Evolutionary conservation across 2,329 filamentous ascomycete genomes (phyloP).

Genomic region (Fusarium illudens): DNA sequence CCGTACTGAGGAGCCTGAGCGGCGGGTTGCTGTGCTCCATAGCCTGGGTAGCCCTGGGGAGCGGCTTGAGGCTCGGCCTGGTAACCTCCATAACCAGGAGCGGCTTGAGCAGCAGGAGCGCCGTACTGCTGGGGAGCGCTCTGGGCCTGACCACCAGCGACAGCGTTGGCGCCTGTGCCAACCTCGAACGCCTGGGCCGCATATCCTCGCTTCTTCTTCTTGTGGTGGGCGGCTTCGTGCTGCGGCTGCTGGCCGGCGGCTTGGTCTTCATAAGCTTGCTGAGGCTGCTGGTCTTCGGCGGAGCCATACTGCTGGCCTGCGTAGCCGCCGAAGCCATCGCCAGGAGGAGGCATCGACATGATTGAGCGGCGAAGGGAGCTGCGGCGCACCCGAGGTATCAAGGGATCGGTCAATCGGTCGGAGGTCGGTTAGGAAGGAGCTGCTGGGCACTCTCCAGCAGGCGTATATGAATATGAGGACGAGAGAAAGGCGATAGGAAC

Average conservation of each 20-base stretch:
- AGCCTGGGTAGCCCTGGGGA: constrained; percentile 54
- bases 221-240: constrained; percentile 54
- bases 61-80: constrained; percentile 57
- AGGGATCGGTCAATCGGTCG: constrained; percentile 26
- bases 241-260: constrained; percentile 40
- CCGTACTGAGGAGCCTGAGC: constrained; percentile 58
- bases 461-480: background rate
- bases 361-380: constrained; percentile 44
- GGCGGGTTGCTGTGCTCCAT: constrained; percentile 54
- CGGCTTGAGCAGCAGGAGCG: constrained; percentile 53
- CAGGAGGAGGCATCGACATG: constrained; percentile 66
- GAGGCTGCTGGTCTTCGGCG: constrained; percentile 50
- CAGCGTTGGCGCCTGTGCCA: constrained; percentile 83
- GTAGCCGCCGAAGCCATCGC: constrained; percentile 57
- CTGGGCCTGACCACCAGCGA: constrained; percentile 57
- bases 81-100: constrained; percentile 67
- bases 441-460: constrained; percentile 14
- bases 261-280: constrained; percentile 51
- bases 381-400: constrained; percentile 37
- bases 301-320: constrained; percentile 53
- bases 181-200: constrained; percentile 96
- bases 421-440: constrained; percentile 10
- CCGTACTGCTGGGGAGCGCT: constrained; percentile 55
- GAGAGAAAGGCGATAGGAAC: constrained; percentile 14
- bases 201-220: constrained; percentile 94